Evolutionary conservation across 1,139 yeast species (phyloP), one percentile per base, ranked within the genome.

Genomic region (Arxiozyma slooffiae): DNA sequence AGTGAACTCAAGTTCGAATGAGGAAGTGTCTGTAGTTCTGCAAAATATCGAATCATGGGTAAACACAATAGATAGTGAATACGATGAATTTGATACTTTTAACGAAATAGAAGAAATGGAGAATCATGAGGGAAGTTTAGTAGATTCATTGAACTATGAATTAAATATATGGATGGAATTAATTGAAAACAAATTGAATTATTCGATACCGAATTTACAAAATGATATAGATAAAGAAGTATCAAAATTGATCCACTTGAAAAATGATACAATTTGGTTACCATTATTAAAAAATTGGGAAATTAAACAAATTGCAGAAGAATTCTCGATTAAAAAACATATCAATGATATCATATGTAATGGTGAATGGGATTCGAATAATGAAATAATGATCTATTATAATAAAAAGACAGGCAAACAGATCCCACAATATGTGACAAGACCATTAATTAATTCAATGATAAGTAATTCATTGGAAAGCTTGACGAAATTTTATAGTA

Each of bases 371-470:
- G 73, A 77, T 48, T 68, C 74, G 48, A 71, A 66, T 36, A 66
- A 71, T n/a, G 72, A 72, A 24, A 67, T 68, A 49, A 58, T 65
- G 16, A 63, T 67, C 55, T 68, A 59, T 60, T 64, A 63, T 54
- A 71, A 59, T 53, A 51, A 52, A 24, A 53, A 57, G 14, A 38
- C n/a, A 5, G 67, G 68, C 14, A 53, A 53, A 17, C 57, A 64
- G 41, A 55, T 70, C 40, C 58, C 61, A 14, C 60, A 64, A 40
- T 71, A 68, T 53, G 73, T 82, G 20, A 67, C 81, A 0, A 72
- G 90, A 60, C 81, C 82, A 60, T 78, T 75, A 50, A 72, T 80
- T 62, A 72, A 88, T 61, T 82, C 77, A 52, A 53, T 61, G 26
- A 63, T 76, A 16, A 42, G 5, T 20, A 42, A 38, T 20, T 34